Base-by-base conservation (phyloP, 805 yeast species). In the Lipomyces anomalus region DNA sequence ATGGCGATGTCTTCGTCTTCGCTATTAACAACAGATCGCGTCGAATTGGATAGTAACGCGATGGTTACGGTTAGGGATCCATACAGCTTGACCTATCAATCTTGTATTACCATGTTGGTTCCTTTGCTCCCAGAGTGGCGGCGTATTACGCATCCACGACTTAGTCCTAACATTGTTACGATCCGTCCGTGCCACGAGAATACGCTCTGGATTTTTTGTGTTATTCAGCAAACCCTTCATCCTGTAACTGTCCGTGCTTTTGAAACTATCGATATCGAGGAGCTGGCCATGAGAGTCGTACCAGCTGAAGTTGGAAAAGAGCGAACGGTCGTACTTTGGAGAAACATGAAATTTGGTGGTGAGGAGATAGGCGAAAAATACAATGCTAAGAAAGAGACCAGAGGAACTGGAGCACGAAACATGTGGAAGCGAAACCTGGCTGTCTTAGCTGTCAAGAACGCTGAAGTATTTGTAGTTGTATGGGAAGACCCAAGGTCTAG, bases 381-480 rank as follows among this genome's bases (percentile, higher is more conserved):
- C 38, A 47, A 48, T 21, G 54, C 54, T 7, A 43, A 40, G 35
- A 47, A 44, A 29, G 54, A 50, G 24, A 50, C 54, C 4, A 35
- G 54, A 5, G 54, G 54, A 4, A 50, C 54, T 1, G 54, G 54
- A 9, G 54, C 52, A 1, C 38, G 54, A 6, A 33, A 33, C 20
- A 50, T 50, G 54, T 50, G 54, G 54, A 50, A 50, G 42, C 47
- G 54, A 26, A 50, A 50, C 18, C 37, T 50, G 23, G 54, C 54
- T 17, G 52, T 50, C 6, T 26, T 50, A 9, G 54, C 54, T 4
- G 54, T 45, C 13, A 50, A 50, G 42, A 50, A 50, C 30, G 54
- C 54, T 11, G 54, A 50, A 38, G 54, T 50, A n/a, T 50, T 50
- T 40, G 54, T 48, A 7, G 32, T 50, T 16, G 53, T 50, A 24